Percentiles rank a stretch among this genome's conserved stretches.
These are phyloP conservation scores for Colletotrichum kahawae DNA, from an alignment of 2,329 filamentous ascomycete species.

Conservation along the genomic window DNA sequence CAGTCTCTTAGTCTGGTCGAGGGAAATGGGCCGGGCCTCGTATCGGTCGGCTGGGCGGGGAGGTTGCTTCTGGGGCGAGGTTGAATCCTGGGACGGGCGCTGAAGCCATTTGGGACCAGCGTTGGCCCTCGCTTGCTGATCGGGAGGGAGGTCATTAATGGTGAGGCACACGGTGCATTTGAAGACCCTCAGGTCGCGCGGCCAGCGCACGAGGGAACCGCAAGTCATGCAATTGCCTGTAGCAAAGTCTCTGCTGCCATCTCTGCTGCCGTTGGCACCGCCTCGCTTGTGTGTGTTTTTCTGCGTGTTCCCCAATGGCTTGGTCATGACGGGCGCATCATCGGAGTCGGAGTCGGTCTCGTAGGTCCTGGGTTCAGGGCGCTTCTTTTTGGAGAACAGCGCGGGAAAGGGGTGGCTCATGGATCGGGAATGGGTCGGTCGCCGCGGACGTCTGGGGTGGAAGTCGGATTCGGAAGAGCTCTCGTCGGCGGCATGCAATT, in stretches of 20 bases:
- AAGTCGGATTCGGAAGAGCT: constrained; percentile 51
- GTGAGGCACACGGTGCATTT: constrained; percentile 85
- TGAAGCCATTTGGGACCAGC: constrained; percentile 21
- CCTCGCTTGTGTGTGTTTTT: constrained; percentile 35
- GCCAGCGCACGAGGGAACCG: constrained; percentile 81
- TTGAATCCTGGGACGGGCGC: constrained; percentile 10
- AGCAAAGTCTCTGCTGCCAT: constrained; percentile 61
- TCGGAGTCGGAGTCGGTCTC: constrained; percentile 32
- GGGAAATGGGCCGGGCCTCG: constrained; percentile 49
- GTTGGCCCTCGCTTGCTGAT: constrained; percentile 4
- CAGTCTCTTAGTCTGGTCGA: constrained; percentile 63
- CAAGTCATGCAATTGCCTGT: constrained; percentile 87
- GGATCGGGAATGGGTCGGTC: constrained; percentile 62
- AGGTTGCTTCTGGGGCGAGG: constrained; percentile 11
- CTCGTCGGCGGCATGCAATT: constrained; percentile 39
- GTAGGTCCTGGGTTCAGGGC: constrained; percentile 42
- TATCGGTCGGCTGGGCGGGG: constrained; percentile 8
- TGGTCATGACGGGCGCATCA: constrained; percentile 33
- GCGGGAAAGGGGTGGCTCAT: constrained; percentile 82
- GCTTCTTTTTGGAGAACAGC: constrained; percentile 69
- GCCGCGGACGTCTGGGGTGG: constrained; percentile 30
- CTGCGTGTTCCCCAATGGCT: constrained; percentile 28
- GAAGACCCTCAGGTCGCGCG: constrained; percentile 73
- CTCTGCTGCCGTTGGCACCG: constrained; percentile 41
- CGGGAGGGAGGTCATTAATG: constrained; percentile 72